Conservation (phyloP, 1,284 basidiomycete genomes). For the Hypsizygus ulmarius region DNA sequence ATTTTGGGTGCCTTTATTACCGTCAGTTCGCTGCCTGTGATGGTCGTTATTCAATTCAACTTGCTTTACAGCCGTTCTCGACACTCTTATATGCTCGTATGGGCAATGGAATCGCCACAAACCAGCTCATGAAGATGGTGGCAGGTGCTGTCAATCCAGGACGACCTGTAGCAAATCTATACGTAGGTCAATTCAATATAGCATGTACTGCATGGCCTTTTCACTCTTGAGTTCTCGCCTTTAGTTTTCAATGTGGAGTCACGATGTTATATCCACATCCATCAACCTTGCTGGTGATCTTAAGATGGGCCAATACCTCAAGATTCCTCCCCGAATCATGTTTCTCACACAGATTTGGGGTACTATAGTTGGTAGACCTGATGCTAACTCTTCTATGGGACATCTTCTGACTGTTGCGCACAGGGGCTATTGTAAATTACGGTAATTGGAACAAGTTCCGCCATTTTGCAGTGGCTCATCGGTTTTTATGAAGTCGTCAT, state of each 20-base stretch:
- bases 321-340: constrained; percentile 71
- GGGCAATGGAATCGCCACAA: constrained; percentile 58
- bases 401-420: neutral
- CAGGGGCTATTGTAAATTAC: constrained; percentile 41
- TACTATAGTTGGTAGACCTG: constrained; percentile 50
- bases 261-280: constrained; percentile 53
- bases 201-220: neutral
- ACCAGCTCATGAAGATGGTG: constrained; percentile 67
- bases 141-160: constrained; percentile 62
- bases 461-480: neutral
- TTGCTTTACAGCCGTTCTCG: constrained; percentile 35
- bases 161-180: constrained; percentile 64
- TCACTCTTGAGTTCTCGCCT: neutral
- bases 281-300: constrained; percentile 55
- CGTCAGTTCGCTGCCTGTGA: constrained; percentile 20
- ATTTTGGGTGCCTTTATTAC: constrained; percentile 40
- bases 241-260: constrained; percentile 67
- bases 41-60: neutral
- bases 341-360: constrained; percentile 69
- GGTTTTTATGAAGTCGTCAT: constrained; percentile 47
- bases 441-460: constrained; percentile 19
- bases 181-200: constrained; percentile 36
- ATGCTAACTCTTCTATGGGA: neutral
- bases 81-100: constrained; percentile 46
- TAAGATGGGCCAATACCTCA: constrained; percentile 76